A percentile compares a stretch with the other conserved stretches of the same genome.
Conservation (phyloP, 768 basidiomycete genomes). For the Phlebiopsis gigantea region DNA sequence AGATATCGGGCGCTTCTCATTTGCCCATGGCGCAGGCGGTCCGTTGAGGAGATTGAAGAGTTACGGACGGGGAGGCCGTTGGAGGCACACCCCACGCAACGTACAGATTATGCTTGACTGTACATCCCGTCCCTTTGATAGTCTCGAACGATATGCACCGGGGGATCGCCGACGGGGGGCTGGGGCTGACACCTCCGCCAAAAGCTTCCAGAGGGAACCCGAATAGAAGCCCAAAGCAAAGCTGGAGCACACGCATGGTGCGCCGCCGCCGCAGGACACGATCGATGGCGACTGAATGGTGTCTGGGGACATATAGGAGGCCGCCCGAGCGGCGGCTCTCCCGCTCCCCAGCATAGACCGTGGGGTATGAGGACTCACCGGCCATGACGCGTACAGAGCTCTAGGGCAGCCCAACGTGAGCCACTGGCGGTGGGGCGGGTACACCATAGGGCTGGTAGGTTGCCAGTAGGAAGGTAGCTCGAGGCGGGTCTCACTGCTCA, state of each 20-base stretch:
- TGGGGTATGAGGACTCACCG: neutral
- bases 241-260: neutral
- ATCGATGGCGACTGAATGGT: neutral
- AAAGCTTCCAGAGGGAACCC: neutral
- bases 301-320: neutral
- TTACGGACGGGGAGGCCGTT: neutral
- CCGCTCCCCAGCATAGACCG: neutral
- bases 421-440: too few relatives aligned
- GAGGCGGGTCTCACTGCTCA: neutral
- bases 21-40: neutral
- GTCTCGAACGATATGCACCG: neutral
- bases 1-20: too few relatives aligned
- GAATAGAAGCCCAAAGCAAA: neutral
- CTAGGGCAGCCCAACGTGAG: too few relatives aligned
- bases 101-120: neutral
- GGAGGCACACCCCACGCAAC: neutral
- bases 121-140: neutral
- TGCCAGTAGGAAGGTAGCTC: neutral
- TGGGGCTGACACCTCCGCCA: neutral
- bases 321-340: neutral
- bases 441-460: too few relatives aligned
- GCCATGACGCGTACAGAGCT: neutral
- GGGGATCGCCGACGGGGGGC: too few relatives aligned
- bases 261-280: neutral
- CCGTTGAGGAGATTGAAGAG: neutral